Evolutionary conservation across 192 early-diverging fungal species (phyloP), one percentile per base, ranked within the genome.

Genomic region (Helicostylum pulchrum): DNA sequence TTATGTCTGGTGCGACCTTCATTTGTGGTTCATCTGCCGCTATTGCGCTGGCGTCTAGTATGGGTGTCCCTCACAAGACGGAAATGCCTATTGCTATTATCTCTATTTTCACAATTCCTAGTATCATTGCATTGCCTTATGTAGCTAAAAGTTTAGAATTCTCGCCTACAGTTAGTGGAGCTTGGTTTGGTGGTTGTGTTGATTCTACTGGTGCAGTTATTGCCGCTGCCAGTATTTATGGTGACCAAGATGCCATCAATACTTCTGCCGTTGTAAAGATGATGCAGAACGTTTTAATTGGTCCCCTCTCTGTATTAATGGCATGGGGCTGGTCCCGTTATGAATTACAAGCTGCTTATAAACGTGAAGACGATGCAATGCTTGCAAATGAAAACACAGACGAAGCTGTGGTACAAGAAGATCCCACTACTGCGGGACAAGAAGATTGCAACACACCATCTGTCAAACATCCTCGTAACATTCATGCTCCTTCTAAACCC

Each of bases 11-110:
- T 0, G 81, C 81, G 0, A 83, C 78, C 31, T 83, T 80, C 53
- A 83, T 80, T 47, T 83, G 81, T 51, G 81, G 81, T 26, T 83
- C 78, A 15, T 78, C 78, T 11, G 75, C 75, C 39, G 81, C 78
- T 23, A 78, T 83, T 62, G 81, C 78, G 15, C 56, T 80, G 9
- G 74, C 74, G 7, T 65, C 76, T 1, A 72, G 68, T 4, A 68
- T 83, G 61, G 76, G 78, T 4, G 78, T 74, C 17, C 68, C 74
- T 7, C 60, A 53, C 45, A 83, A 83, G 42, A 75, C 78, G 9
- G 77, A 83, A 51, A 71, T 83, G 67, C 81, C 81, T 12, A 80
- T 83, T 50, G 81, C 78, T 47, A 83, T 83, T 30, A 83, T 80
- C 20, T 83, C 81, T 5, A 77, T 83, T 14, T 83, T 83, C 23